These are phyloP conservation scores for Mortierella sp. DNA, from an alignment of 371 early-diverging fungal species.

Conservation along the genomic window DNA sequence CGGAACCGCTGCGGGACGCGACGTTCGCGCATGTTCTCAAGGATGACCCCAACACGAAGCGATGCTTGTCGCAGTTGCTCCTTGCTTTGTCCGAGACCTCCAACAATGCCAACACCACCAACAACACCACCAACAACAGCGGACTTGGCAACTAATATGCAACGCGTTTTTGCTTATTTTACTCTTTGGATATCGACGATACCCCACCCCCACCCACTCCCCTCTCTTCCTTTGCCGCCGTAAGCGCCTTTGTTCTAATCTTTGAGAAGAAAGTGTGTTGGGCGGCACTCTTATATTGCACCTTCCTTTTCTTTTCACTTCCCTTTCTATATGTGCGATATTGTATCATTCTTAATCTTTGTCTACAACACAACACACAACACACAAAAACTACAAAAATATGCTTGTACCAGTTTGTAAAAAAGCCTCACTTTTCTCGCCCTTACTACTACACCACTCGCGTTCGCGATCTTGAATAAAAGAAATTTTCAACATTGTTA, in stretches of 20 bases:
- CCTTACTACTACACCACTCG: not conserved
- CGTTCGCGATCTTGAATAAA: not conserved
- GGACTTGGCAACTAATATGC: constrained; percentile 18
- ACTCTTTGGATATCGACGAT: constrained; percentile 5
- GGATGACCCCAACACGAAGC: constrained; percentile 88
- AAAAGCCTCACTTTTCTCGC: not conserved
- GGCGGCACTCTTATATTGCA: not conserved
- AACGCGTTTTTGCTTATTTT: not conserved
- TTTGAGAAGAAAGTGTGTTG: not conserved
- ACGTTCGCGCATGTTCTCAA: constrained; percentile 85
- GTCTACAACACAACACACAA: not conserved
- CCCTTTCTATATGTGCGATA: not conserved
- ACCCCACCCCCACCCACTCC: not conserved
- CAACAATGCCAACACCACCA: constrained; percentile 10
- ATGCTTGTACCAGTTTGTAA: not conserved
- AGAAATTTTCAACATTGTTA: not conserved
- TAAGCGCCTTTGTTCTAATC: not conserved
- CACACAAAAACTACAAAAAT: not conserved
- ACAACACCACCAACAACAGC: constrained; percentile 36
- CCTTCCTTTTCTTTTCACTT: not conserved
- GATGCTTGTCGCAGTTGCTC: constrained; percentile 76
- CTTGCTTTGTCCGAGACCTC: constrained; percentile 64
- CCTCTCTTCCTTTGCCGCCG: not conserved
- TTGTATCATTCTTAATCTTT: not conserved
- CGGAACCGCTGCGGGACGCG: constrained; percentile 85